These are phyloP conservation scores for Candida suzukii DNA, from an alignment of 805 yeast genomes.

Conservation along the genomic window DNA sequence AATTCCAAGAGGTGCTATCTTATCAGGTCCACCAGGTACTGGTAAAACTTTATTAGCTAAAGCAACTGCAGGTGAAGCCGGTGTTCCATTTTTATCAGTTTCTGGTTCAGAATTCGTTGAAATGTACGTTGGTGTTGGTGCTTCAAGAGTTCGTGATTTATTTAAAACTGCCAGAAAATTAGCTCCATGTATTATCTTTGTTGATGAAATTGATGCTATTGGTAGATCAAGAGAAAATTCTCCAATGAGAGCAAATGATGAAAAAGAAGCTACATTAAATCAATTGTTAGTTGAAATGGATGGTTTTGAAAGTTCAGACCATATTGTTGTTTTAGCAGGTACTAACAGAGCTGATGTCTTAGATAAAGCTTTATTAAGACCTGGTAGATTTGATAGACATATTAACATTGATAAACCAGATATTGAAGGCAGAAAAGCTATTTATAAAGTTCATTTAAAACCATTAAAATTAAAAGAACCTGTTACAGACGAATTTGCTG, in stretches of 20 bases:
- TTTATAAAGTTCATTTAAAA: conserved; percentile 72
- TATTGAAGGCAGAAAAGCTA: conserved; percentile 81
- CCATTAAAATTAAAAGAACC: conserved; percentile 44
- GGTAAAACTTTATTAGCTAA: conserved; percentile 91
- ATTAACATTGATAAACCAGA: conserved; percentile 83
- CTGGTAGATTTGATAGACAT: conserved; percentile 92
- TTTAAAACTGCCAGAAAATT: conserved; percentile 83
- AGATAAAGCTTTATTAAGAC: conserved; percentile 85
- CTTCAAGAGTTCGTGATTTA: conserved; percentile 87
- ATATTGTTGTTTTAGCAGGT: conserved; percentile 91
- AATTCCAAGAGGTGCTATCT: conserved; percentile 91
- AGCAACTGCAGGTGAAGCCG: conserved; percentile 97
- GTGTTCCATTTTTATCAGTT: conserved; percentile 85
- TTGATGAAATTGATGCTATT: conserved; percentile 94
- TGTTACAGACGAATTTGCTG: conserved; percentile 57
- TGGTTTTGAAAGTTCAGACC: conserved; percentile 83
- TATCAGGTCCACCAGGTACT: conserved; percentile 96
- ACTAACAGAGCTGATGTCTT: conserved; percentile 89
- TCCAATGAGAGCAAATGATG: conserved; percentile 81
- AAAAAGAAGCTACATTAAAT: conserved; percentile 87
- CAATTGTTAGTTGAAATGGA: conserved; percentile 94
- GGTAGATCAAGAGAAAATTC: conserved; percentile 72
- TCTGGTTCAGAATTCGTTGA: conserved; percentile 96
- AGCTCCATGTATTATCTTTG: conserved; percentile 87
- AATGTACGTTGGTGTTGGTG: conserved; percentile 97